Evolutionary conservation across 192 early-diverging fungal genomes (phyloP).

Genomic region (Coemansia sp.): DNA sequence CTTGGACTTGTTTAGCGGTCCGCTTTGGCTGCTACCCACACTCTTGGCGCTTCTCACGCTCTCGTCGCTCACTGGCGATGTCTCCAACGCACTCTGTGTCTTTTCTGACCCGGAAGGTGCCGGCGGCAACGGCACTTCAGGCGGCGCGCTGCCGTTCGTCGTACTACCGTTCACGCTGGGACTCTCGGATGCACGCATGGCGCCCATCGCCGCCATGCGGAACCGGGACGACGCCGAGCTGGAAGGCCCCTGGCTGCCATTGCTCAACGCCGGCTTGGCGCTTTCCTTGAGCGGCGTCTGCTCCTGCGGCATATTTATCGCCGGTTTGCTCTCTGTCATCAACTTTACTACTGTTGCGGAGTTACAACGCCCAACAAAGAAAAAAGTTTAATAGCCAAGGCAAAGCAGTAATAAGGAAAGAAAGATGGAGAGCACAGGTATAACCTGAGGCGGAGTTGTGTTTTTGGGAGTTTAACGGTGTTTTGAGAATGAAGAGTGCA

Average conservation of each 20-base stretch:
- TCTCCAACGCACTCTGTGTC: neutral
- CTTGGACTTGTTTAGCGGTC: conserved; percentile 28
- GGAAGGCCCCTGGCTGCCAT: conserved; percentile 2
- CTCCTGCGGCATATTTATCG: neutral
- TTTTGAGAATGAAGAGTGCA: neutral
- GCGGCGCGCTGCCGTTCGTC: neutral
- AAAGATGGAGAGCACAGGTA: neutral
- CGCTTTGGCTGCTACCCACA: neutral
- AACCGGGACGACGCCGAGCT: conserved; percentile 30
- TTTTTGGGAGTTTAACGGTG: too few species aligned
- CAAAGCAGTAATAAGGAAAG: neutral
- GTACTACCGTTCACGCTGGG: conserved; percentile 6
- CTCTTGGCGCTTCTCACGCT: conserved; percentile 13
- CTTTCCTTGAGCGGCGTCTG: neutral
- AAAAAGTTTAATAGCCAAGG: neutral
- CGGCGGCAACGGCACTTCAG: conserved; percentile 3
- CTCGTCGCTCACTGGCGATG: conserved; percentile 12
- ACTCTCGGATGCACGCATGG: conserved; percentile 23
- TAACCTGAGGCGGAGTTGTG: too few species aligned
- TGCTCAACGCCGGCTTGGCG: neutral
- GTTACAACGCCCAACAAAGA: neutral
- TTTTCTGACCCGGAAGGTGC: neutral
- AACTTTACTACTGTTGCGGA: neutral
- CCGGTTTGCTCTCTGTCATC: conserved; percentile 1
- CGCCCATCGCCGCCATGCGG: conserved; percentile 25